Conservation (phyloP, 805 yeast species). For the Schizosaccharomyces japonicus region DNA sequence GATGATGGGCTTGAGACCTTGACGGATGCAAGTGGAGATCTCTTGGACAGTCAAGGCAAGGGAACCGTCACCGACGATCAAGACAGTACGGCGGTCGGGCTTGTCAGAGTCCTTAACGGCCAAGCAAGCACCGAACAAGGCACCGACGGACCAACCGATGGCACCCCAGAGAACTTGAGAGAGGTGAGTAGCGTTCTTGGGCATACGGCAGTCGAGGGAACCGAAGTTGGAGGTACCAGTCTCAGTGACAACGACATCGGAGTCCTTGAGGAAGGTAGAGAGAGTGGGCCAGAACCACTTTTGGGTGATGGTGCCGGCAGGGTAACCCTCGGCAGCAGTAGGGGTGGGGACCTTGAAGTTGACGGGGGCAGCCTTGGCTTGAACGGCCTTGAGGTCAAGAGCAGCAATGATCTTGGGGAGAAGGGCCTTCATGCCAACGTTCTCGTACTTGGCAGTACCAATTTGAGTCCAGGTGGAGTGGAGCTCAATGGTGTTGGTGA, state of each 20-base stretch:
- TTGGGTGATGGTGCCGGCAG: slow-evolving; percentile 13
- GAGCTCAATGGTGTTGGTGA: slow-evolving; percentile 23
- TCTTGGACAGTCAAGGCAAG: slow-evolving; percentile 84
- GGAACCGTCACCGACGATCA: slow-evolving; percentile 80
- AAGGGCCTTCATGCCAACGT: not conserved
- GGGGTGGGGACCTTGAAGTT: not conserved
- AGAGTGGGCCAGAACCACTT: slow-evolving; percentile 18
- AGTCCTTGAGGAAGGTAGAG: slow-evolving; percentile 27
- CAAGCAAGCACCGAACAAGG: slow-evolving; percentile 57
- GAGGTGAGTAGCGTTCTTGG: slow-evolving; percentile 26
- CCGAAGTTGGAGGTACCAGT: slow-evolving; percentile 71
- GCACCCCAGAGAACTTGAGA: slow-evolving; percentile 6
- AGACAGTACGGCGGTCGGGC: slow-evolving; percentile 30
- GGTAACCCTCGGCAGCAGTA: not conserved
- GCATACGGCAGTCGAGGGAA: slow-evolving; percentile 40
- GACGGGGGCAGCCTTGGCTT: not conserved
- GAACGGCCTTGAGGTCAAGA: not conserved
- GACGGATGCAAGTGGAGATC: slow-evolving; percentile 36
- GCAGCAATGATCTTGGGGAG: not conserved
- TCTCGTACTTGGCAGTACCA: not conserved
- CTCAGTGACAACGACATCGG: slow-evolving; percentile 56
- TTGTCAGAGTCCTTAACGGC: slow-evolving; percentile 24
- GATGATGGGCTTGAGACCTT: slow-evolving; percentile 38
- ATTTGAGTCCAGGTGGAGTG: slow-evolving; percentile 23
- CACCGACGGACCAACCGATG: slow-evolving; percentile 75